Evolutionary conservation across 164 flowering plant genomes (phyloP).

Genomic region (Vitis cinerea): DNA sequence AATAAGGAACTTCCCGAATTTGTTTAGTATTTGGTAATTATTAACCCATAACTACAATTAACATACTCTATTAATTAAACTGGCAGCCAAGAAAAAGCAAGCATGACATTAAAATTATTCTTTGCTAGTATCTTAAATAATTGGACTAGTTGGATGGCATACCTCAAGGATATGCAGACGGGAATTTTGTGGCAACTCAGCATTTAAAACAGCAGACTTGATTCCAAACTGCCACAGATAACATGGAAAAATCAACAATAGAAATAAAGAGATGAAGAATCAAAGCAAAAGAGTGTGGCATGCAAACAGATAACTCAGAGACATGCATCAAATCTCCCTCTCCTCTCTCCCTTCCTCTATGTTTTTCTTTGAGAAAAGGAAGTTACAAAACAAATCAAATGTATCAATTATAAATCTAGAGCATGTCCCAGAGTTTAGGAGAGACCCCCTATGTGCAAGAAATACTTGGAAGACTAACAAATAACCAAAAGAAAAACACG

Average conservation of each 20-base stretch:
- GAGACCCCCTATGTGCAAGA: no score
- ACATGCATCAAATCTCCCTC: no score
- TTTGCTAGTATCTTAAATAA: no score
- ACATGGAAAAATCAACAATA: neutral
- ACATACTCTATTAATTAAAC: neutral
- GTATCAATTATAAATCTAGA: no score
- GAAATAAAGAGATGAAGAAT: neutral
- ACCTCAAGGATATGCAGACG: constrained; percentile 97
- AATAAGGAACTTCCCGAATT: neutral
- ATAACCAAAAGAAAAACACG: no score
- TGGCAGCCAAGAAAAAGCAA: neutral
- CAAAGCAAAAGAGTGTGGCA: neutral
- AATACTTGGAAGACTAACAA: no score
- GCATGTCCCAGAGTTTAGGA: no score
- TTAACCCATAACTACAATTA: neutral
- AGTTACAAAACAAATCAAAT: no score
- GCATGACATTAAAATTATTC: neutral
- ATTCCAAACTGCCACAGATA: constrained; percentile 72
- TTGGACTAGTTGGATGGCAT: neutral
- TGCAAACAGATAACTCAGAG: neutral
- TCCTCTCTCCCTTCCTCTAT: no score
- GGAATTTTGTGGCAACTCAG: constrained; percentile 96
- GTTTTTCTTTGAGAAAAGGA: no score
- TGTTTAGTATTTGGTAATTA: neutral
- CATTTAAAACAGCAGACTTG: constrained; percentile 82